Conservation (phyloP, 331 rosid species). For the Quercus tomentella region DNA sequence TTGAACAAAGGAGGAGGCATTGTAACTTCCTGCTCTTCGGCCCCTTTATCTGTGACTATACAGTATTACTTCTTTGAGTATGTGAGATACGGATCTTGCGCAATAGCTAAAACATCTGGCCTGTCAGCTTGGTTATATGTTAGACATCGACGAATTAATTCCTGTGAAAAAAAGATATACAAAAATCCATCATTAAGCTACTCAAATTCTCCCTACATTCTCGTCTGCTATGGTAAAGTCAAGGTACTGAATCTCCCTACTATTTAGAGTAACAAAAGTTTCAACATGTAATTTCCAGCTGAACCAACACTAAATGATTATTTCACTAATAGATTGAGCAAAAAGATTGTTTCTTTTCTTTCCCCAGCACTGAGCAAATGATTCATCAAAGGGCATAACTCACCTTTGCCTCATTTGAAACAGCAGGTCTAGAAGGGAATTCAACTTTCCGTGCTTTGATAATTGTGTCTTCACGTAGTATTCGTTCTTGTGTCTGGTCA, state of each 20-base stretch:
- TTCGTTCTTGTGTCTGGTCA: slow-evolving; percentile 93
- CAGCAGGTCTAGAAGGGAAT: slow-evolving; percentile 83
- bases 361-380: neutral
- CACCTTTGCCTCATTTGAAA: slow-evolving; percentile 97
- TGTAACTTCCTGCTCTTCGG: slow-evolving; percentile 7
- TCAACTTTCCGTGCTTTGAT: slow-evolving; percentile 97
- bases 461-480: slow-evolving; percentile 95
- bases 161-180: slow-evolving; percentile 38
- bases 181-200: neutral
- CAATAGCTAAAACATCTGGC: slow-evolving; percentile 83
- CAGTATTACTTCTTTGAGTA: slow-evolving; percentile 61
- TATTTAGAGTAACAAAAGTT: no score
- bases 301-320: neutral
- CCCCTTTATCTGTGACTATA: slow-evolving; percentile 16
- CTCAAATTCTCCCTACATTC: neutral
- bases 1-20: slow-evolving; percentile 21
- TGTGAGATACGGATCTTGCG: slow-evolving; percentile 89
- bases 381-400: slow-evolving; percentile 18
- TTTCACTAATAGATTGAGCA: neutral
- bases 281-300: no score
- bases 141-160: slow-evolving; percentile 81
- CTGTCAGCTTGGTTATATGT: slow-evolving; percentile 91
- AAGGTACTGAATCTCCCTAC: neutral
- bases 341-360: neutral
- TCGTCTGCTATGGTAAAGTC: slow-evolving; percentile 4